Conservation (phyloP, 1,284 basidiomycete genomes). For the Sphagnurus paluster region DNA sequence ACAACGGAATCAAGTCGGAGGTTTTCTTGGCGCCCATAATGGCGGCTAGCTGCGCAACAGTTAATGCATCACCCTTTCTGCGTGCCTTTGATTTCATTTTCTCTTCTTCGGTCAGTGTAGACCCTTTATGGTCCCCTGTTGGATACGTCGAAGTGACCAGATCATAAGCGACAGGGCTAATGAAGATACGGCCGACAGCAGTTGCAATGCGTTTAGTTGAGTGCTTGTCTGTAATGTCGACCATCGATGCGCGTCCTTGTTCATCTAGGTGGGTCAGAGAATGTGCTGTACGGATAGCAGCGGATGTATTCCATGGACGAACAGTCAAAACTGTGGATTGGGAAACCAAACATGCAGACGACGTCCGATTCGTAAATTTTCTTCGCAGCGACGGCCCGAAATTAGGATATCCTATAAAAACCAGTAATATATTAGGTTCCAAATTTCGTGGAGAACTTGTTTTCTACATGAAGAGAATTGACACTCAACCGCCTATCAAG, state of each 20-base stretch:
- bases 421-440: constrained; percentile 17
- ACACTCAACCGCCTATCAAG: constrained; percentile 83
- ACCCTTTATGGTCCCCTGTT: constrained; percentile 16
- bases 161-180: constrained; percentile 64
- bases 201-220: constrained; percentile 71
- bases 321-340: background rate
- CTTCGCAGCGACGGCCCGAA: background rate
- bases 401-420: constrained; percentile 14
- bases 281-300: constrained; percentile 15
- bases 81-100: constrained; percentile 49
- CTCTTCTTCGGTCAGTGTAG: constrained; percentile 21
- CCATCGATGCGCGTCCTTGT: constrained; percentile 76
- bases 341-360: constrained; percentile 2
- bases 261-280: constrained; percentile 71
- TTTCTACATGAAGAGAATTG: constrained; percentile 29
- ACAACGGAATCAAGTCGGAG: constrained; percentile 80
- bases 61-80: constrained; percentile 76
- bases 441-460: constrained; percentile 16
- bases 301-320: constrained; percentile 7
- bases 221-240: constrained; percentile 70
- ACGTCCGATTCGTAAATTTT: background rate
- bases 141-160: constrained; percentile 50
- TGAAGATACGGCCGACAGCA: constrained; percentile 77
- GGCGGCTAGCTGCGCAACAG: constrained; percentile 79
- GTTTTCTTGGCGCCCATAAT: constrained; percentile 89